phyloP scores from a whole-genome alignment of 1,284 basidiomycete genomes.

The Cryptococcus depauperatus region DNA sequence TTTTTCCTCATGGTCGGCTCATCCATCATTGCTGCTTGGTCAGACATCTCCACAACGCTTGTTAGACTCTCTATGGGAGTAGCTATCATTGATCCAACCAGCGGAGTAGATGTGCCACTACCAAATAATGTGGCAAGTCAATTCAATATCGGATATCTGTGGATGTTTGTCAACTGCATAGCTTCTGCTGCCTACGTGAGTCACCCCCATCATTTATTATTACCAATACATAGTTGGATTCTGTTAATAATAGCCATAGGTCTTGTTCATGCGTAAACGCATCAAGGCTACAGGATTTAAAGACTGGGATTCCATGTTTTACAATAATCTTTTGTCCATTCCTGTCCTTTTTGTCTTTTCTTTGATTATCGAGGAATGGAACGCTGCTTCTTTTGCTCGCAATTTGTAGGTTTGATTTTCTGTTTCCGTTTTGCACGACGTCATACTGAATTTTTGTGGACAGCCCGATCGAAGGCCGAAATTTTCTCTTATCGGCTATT shows the following conservation, averaged over 20 bases:
- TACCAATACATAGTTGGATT: neutral
- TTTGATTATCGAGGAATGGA: slow-evolving; percentile 85
- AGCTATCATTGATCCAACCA: slow-evolving; percentile 38
- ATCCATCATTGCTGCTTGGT: slow-evolving; percentile 88
- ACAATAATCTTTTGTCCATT: slow-evolving; percentile 94
- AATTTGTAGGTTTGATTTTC: slow-evolving; percentile 67
- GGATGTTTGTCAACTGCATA: slow-evolving; percentile 92
- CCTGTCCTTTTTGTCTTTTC: slow-evolving; percentile 81
- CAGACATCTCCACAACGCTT: slow-evolving; percentile 58
- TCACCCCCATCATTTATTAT: slow-evolving; percentile 14
- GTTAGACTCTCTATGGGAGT: slow-evolving; percentile 31
- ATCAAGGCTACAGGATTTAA: slow-evolving; percentile 98
- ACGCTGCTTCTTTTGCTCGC: slow-evolving; percentile 60
- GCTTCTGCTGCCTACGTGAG: slow-evolving; percentile 85
- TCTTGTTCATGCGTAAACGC: slow-evolving; percentile 90
- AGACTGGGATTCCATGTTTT: slow-evolving; percentile 99
- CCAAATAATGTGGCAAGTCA: slow-evolving; percentile 42
- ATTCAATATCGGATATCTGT: slow-evolving; percentile 84
- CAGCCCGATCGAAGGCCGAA: slow-evolving; percentile 76
- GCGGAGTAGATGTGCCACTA: slow-evolving; percentile 34
- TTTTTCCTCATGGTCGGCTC: slow-evolving; percentile 96
- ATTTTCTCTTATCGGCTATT: slow-evolving; percentile 76
- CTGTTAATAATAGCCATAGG: slow-evolving; percentile 54
- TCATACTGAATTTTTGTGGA: slow-evolving; percentile 90
- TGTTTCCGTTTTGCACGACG: slow-evolving; percentile 46